Evolutionary conservation across 768 basidiomycete species (phyloP), one percentile per base, ranked within the genome.

Genomic region (Pisolithus orientalis): DNA sequence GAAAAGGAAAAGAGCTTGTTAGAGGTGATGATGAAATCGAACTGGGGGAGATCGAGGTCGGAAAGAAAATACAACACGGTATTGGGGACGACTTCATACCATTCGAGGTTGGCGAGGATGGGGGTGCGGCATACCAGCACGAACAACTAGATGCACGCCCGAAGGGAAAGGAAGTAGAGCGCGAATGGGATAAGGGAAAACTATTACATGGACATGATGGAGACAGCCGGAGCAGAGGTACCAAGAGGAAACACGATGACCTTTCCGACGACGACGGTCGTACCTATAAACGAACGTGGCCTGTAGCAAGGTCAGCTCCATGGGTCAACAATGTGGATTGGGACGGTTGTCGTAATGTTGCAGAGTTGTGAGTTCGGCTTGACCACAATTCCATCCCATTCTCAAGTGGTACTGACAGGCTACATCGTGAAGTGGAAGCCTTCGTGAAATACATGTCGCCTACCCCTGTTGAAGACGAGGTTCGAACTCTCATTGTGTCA

Each of bases 371-470:
- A 51, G 87, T 78, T 11, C 46, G 17, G 49, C 11, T 11, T n/a
- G 16, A 21, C 40, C 38, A 49, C 28, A 47, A 48, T 47, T n/a
- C 44, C 29, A 13, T 53, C 55, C 21, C 29, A 44, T 49, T 47
- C 51, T 63, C 45, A 55, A 45, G 44, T 27, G 25, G 37, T 51
- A 48, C 17, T 17, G 5, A 37, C 49, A 94, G 95, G 79, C 68
- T 98, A 51, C 90, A 96, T 62, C 71, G 73, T 14, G 96, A 99
- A 68, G 89, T 96, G 5, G 75, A 82, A 51, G 85, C 92, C 0
- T 97, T 92, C 62, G 81, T 87, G 21, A 71, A 79, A 5, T 96
- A 90, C 77, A 90, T 98, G 67, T 88, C 89, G 0, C 94, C 96
- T 0, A 84, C 89, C 0, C 80, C 79, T 2, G 74, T 79, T 14